Conservation (phyloP, 2,329 filamentous ascomycete species). For the Fusarium floridanum region DNA sequence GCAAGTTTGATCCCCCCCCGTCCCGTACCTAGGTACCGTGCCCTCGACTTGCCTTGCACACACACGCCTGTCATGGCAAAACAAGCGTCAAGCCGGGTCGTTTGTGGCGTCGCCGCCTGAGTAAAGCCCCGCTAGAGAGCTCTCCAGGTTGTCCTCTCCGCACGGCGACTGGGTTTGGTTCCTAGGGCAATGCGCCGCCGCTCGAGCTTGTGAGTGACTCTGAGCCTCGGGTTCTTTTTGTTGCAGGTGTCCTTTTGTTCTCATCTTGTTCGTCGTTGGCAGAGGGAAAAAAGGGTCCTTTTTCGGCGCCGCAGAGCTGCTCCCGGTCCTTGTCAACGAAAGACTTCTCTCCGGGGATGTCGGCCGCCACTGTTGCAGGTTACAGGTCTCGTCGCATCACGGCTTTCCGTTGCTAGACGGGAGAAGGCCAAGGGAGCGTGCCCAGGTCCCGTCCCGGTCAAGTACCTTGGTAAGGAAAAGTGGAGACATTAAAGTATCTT, state of each 20-base stretch:
- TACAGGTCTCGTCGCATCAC: conserved; percentile 11
- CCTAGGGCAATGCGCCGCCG: background rate
- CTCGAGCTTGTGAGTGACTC: background rate
- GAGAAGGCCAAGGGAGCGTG: background rate
- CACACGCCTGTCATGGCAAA: background rate
- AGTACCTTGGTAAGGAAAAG: background rate
- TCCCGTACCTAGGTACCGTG: background rate
- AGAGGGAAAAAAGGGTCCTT: background rate
- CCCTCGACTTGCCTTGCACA: background rate
- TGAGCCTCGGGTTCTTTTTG: background rate
- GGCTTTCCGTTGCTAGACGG: conserved; percentile 10
- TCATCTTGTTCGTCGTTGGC: background rate
- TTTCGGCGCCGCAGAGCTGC: background rate
- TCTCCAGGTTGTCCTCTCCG: background rate
- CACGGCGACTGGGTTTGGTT: background rate
- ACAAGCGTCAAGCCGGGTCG: background rate
- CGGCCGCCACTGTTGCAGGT: conserved; percentile 8
- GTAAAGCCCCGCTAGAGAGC: background rate
- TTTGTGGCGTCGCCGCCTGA: background rate
- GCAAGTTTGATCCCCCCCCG: background rate
- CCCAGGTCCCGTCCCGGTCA: background rate
- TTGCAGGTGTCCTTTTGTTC: background rate
- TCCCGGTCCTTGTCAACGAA: conserved; percentile 3
- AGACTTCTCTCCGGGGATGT: background rate
- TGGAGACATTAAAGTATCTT: background rate